Percentiles rank a stretch among this genome's conserved stretches.
Conservation (phyloP, 1,284 basidiomycete species). For the Sparassis latifolia region DNA sequence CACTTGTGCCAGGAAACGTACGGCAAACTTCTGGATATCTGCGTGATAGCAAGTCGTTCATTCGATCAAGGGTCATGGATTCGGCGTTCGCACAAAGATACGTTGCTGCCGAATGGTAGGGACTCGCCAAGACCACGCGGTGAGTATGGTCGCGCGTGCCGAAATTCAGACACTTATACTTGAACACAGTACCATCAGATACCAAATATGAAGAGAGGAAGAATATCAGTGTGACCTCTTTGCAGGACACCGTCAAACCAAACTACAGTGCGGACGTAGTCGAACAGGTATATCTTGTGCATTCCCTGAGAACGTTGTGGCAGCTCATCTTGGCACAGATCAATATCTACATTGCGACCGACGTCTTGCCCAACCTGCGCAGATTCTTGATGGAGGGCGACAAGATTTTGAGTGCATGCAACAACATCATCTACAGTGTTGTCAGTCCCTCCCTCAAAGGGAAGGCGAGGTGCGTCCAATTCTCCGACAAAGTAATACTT, state of each 20-base stretch:
- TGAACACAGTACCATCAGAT: slow-evolving; percentile 25
- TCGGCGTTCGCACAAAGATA: slow-evolving; percentile 58
- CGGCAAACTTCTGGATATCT: slow-evolving; percentile 80
- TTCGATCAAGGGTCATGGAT: slow-evolving; percentile 80
- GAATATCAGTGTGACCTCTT: slow-evolving; percentile 35
- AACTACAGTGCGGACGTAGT: slow-evolving; percentile 40
- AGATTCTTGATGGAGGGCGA: slow-evolving; percentile 84
- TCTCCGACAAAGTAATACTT: slow-evolving; percentile 3
- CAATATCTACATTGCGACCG: slow-evolving; percentile 65
- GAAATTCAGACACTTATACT: slow-evolving; percentile 1
- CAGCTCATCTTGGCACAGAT: slow-evolving; percentile 39
- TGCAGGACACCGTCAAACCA: slow-evolving; percentile 38
- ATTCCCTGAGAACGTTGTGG: background rate
- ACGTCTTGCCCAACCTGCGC: slow-evolving; percentile 72
- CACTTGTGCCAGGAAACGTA: slow-evolving; percentile 61
- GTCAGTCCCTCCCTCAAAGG: slow-evolving; percentile 76
- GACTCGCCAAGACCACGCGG: slow-evolving; percentile 57
- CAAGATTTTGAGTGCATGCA: slow-evolving; percentile 72
- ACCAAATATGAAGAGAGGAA: slow-evolving; percentile 51
- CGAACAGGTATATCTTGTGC: slow-evolving; percentile 37
- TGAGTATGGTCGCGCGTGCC: slow-evolving; percentile 15
- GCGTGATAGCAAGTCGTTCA: slow-evolving; percentile 70
- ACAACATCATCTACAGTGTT: slow-evolving; percentile 83
- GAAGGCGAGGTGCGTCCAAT: slow-evolving; percentile 48
- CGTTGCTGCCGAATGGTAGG: slow-evolving; percentile 51